A percentile compares a stretch with the other conserved stretches of the same genome.
phyloP scores from a whole-genome alignment of 1,139 yeast species.

The Yamadazyma buinensis region DNA sequence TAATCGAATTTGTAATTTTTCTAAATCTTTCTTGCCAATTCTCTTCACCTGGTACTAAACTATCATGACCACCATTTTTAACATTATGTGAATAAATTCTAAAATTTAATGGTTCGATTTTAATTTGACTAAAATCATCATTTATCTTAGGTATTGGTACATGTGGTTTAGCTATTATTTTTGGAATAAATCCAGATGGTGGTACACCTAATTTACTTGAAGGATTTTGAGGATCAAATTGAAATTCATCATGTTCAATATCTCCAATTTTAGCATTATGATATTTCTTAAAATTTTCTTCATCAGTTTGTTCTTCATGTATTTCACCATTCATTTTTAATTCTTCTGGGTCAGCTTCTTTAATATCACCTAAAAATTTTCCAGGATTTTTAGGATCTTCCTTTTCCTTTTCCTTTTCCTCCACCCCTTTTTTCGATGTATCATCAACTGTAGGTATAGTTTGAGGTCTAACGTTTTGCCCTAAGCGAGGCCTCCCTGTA shows the following conservation, averaged over 20 bases:
- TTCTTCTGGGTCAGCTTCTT: conserved; percentile 18
- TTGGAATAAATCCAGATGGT: conserved; percentile 6
- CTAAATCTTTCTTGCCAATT: conserved; percentile 26
- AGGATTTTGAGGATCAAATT: not conserved
- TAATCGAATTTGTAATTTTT: conserved; percentile 26
- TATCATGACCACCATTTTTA: conserved; percentile 30
- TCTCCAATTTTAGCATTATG: conserved; percentile 11
- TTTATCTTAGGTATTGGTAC: conserved; percentile 17
- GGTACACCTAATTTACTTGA: conserved; percentile 30
- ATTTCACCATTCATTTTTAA: conserved; percentile 14
- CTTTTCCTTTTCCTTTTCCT: conserved; percentile 1
- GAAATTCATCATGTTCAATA: conserved; percentile 16
- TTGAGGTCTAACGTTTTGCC: conserved; percentile 3
- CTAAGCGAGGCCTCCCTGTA: not conserved
- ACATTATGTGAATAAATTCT: conserved; percentile 38
- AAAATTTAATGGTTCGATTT: conserved; percentile 20
- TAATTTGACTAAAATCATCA: conserved; percentile 11
- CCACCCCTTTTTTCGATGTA: no score
- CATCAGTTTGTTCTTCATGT: conserved; percentile 14
- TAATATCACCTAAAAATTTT: conserved; percentile 22
- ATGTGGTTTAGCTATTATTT: conserved; percentile 17
- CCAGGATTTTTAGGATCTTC: conserved; percentile 12
- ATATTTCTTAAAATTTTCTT: conserved; percentile 10
- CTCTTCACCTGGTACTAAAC: conserved; percentile 27
- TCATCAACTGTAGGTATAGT: conserved; percentile 4